A percentile compares a stretch with the other conserved stretches of the same genome.
Evolutionary conservation across 345 rosid genomes (phyloP).

Genomic region (Combretum micranthum): DNA sequence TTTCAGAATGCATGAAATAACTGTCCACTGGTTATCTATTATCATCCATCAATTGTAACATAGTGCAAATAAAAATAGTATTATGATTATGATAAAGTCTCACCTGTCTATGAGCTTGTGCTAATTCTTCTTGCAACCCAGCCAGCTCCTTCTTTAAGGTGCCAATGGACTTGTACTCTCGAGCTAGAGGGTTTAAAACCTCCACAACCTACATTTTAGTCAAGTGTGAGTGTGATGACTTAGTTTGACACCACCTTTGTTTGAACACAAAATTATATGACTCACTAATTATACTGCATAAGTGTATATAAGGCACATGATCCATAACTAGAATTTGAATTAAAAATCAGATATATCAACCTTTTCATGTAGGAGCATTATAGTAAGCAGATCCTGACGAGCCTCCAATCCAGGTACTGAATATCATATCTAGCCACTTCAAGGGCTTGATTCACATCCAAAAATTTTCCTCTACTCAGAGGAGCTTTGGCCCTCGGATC

Average conservation of each 20-base stretch:
- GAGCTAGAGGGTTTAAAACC: conserved; percentile 93
- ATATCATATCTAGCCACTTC: conserved; percentile 92
- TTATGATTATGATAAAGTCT: background rate
- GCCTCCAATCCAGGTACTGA: conserved; percentile 97
- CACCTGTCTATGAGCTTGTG: conserved; percentile 87
- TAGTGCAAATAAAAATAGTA: too few species aligned
- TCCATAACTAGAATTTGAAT: too few species aligned
- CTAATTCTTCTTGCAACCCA: conserved; percentile 73
- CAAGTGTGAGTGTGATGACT: too few species aligned
- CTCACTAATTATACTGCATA: conserved; percentile 8
- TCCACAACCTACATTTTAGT: conserved; percentile 64
- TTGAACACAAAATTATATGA: background rate
- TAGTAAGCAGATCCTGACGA: conserved; percentile 88
- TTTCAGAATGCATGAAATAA: too few species aligned
- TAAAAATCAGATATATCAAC: conserved; percentile 21
- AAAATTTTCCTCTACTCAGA: conserved; percentile 69
- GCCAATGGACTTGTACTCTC: conserved; percentile 91
- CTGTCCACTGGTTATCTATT: too few species aligned
- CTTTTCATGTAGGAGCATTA: conserved; percentile 95
- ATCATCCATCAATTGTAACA: too few species aligned
- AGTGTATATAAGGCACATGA: conserved; percentile 1
- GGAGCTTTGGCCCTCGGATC: conserved; percentile 93
- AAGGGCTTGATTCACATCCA: conserved; percentile 82
- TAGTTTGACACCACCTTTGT: background rate
- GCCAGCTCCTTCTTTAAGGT: conserved; percentile 90